Evolutionary conservation across 495 filamentous ascomycete genomes (phyloP).

Genomic region (Aspergillus saccharolyticus): DNA sequence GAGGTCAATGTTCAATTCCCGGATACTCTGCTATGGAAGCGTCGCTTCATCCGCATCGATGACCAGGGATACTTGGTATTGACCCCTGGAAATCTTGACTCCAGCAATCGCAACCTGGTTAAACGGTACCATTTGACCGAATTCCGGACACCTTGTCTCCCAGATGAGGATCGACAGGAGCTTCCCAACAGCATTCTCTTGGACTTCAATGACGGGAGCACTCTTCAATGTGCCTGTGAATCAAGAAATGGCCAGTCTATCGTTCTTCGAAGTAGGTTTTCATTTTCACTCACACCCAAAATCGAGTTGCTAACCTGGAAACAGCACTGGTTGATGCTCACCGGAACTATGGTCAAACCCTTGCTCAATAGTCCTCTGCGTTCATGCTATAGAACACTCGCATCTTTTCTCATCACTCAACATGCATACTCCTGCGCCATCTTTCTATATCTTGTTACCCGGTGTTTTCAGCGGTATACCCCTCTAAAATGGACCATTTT

Average conservation of each 20-base stretch:
- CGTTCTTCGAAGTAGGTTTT: conserved; percentile 58
- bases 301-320: conserved; percentile 7
- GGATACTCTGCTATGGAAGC: conserved; percentile 88
- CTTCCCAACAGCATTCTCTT: conserved; percentile 80
- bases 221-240: conserved; percentile 81
- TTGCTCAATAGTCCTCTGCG: conserved; percentile 10
- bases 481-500: conserved; percentile 21
- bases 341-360: conserved; percentile 14
- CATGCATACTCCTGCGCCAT: conserved; percentile 5
- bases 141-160: conserved; percentile 70
- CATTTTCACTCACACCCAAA: not conserved
- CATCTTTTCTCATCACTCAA: conserved; percentile 1
- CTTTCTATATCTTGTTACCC: conserved; percentile 11
- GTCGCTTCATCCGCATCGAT: conserved; percentile 74
- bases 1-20: conserved; percentile 94
- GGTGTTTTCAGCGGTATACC: conserved; percentile 30
- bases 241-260: conserved; percentile 66
- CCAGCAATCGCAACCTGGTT: conserved; percentile 48
- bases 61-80: conserved; percentile 71
- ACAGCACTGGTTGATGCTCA: conserved; percentile 17
- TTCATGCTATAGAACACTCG: conserved; percentile 5
- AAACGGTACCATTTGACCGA: conserved; percentile 79
- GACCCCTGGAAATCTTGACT: conserved; percentile 46
- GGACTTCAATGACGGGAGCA: conserved; percentile 78
- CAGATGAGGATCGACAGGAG: conserved; percentile 85